Evolutionary conservation across 495 filamentous ascomycete species (phyloP), one percentile per base, ranked within the genome.

Genomic region (Tuber indicum): DNA sequence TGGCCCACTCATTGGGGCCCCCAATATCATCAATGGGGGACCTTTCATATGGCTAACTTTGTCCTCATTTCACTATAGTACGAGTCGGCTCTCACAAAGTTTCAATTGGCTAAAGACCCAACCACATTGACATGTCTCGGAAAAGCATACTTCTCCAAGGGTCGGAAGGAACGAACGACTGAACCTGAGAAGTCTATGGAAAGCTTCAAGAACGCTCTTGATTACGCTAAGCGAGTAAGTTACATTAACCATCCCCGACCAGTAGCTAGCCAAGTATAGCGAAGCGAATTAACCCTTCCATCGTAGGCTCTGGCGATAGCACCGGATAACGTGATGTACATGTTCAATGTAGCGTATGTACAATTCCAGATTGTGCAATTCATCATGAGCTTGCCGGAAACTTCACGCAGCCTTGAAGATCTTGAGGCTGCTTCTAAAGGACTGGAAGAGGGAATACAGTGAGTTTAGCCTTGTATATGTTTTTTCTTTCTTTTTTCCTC

Each of bases 291-390:
- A 41, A 72, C 58, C 74, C 70, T 14, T 44, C 75, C 26, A 23
- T 58, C 74, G 26, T 72, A 94, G 87, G 94, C 94, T 32, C 89
- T 94, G 44, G 88, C 89, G 66, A 87, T 92, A 62, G 90, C 92
- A 0, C 92, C 94, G 2, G 92, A 94, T 32, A 92, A 96, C 81
- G 87, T 93, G 12, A 93, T 97, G 85, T 92, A 96, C 82, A 91
- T 95, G 83, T 99, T 99, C 89, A 99, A 99, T 84, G 92, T 99
- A 23, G 96, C 96, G 39, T 99, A 97, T 78, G 93, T 98, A 26
- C 94, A 98, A 82, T 94, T 97, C 77, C 94, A 97, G 84, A 89
- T 98, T 73, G 94, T 95, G 47, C 90, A 91, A 42, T 87, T 92
- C 52, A 89, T 97, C n/a, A 89, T 93, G 86, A 87, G 85, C 72